These are phyloP conservation scores for Vitis amurensis DNA, from an alignment of 164 flowering plant species.

Conservation along the genomic window DNA sequence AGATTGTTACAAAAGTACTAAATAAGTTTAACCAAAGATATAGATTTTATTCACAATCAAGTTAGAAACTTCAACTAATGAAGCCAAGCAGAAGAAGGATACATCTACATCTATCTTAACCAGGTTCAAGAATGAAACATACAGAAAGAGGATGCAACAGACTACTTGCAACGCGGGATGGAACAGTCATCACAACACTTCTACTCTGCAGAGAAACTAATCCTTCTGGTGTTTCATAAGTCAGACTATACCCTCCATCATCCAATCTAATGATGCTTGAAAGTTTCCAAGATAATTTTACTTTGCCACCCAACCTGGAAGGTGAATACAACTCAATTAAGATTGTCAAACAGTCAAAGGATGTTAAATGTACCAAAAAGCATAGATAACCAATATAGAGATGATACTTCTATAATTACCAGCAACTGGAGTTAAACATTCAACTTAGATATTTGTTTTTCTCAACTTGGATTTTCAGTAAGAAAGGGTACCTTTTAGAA, in stretches of 20 bases:
- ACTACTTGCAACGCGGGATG: slow-evolving; percentile 76
- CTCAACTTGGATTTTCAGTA: neutral
- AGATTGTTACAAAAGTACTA: neutral
- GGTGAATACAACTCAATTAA: neutral
- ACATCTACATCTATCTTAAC: neutral
- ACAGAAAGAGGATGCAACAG: slow-evolving; percentile 85
- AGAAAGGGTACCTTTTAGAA: slow-evolving; percentile 52
- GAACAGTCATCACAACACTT: slow-evolving; percentile 83
- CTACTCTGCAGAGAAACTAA: slow-evolving; percentile 53
- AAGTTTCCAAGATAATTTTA: slow-evolving; percentile 90
- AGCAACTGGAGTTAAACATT: neutral
- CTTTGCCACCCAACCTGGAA: slow-evolving; percentile 76
- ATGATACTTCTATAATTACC: neutral
- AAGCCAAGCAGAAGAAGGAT: neutral
- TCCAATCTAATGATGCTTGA: slow-evolving; percentile 51
- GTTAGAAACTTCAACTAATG: neutral
- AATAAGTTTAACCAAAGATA: neutral
- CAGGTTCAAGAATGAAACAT: slow-evolving; percentile 31
- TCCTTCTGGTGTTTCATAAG: slow-evolving; percentile 90
- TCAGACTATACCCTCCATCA: slow-evolving; percentile 56
- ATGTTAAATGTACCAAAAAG: neutral
- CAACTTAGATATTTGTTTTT: neutral
- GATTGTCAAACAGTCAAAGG: neutral
- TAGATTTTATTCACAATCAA: neutral
- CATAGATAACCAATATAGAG: neutral